phyloP scores from a whole-genome alignment of 192 early-diverging fungal species.

The Podila verticillata region DNA sequence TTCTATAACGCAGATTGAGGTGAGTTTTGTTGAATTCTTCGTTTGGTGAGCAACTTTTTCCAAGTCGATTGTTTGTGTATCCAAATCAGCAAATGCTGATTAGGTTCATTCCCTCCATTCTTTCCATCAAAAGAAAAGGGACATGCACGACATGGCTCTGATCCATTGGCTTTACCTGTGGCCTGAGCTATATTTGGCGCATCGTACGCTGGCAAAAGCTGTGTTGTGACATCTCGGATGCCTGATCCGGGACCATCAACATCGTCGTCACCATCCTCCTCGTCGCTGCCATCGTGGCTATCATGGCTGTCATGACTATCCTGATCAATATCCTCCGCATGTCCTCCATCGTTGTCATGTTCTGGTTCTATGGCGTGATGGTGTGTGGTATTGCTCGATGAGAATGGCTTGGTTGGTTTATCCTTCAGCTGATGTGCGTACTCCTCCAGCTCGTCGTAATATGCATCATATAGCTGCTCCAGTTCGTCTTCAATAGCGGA shows the following conservation, averaged over 20 bases:
- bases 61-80: no score
- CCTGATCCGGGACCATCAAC: slow-evolving; percentile 17
- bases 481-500: slow-evolving; percentile 87
- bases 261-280: slow-evolving; percentile 60
- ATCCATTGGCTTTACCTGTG: no score
- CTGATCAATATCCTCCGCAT: slow-evolving; percentile 5
- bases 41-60: neutral
- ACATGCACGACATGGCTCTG: no score
- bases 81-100: no score
- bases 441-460: slow-evolving; percentile 89
- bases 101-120: no score
- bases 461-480: slow-evolving; percentile 87
- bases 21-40: neutral
- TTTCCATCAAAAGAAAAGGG: no score
- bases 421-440: slow-evolving; percentile 59
- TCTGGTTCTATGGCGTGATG: slow-evolving; percentile 28
- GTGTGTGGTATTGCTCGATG: no score
- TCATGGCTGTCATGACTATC: slow-evolving; percentile 1
- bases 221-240: no score
- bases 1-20: slow-evolving; percentile 34
- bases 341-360: slow-evolving; percentile 54
- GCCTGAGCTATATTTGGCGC: no score
- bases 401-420: no score
- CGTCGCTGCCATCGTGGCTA: neutral
- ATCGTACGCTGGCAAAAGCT: no score